Evolutionary conservation across 805 yeast genomes (phyloP).

Genomic region (Brettanomyces custersianus): DNA sequence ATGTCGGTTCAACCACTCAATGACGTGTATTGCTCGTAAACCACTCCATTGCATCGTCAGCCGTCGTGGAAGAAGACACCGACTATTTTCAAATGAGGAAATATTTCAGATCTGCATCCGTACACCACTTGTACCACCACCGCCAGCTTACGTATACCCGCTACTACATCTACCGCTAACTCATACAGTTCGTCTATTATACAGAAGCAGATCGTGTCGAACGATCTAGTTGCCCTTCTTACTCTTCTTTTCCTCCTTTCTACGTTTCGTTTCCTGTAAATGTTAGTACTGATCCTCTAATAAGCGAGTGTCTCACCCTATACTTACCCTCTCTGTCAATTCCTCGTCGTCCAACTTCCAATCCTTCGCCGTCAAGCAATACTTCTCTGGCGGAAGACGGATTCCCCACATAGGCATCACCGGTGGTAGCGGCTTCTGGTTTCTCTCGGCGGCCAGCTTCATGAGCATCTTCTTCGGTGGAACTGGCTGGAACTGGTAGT

Average conservation of each 20-base stretch:
- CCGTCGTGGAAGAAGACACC: no score
- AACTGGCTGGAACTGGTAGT: conserved; percentile 90
- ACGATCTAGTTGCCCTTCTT: background rate
- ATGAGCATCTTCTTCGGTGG: conserved; percentile 88
- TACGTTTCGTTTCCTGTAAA: background rate
- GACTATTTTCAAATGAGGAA: no score
- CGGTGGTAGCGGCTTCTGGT: conserved; percentile 82
- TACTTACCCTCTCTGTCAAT: conserved; percentile 1
- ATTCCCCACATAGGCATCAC: conserved; percentile 89
- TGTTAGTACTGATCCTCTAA: background rate
- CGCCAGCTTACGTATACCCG: no score
- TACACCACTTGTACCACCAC: no score
- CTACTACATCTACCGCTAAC: no score
- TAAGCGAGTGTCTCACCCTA: background rate
- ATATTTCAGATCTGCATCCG: no score
- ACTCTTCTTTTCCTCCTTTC: background rate
- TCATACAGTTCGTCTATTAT: background rate
- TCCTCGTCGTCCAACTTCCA: conserved; percentile 36
- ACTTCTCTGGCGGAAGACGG: conserved; percentile 94
- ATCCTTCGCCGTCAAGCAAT: conserved; percentile 78
- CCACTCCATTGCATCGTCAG: no score
- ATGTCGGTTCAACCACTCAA: no score
- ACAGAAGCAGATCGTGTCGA: background rate
- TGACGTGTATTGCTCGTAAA: no score
- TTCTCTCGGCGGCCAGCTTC: conserved; percentile 88